phyloP scores from a whole-genome alignment of 768 basidiomycete species.

The Clitopilus passeckerianus region DNA sequence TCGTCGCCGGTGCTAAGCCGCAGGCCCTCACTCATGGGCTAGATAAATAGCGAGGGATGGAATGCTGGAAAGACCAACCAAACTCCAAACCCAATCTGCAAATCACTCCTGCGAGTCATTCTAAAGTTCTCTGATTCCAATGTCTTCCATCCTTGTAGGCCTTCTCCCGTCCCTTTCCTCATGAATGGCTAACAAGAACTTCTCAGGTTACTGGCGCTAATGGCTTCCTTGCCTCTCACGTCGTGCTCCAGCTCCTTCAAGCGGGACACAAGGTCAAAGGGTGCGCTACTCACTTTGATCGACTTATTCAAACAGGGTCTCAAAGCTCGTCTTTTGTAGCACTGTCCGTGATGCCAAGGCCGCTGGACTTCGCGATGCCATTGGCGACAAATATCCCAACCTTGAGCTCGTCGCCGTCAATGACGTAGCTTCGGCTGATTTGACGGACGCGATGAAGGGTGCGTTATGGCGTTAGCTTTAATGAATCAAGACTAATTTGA shows the following conservation, averaged over 20 bases:
- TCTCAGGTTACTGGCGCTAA: constrained; percentile 18
- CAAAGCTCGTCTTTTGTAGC: constrained; percentile 1
- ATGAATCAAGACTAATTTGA: neutral
- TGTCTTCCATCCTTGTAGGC: neutral
- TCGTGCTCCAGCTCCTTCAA: constrained; percentile 14
- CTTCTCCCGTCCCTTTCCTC: neutral
- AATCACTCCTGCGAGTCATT: neutral
- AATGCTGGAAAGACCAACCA: neutral
- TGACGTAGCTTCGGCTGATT: constrained; percentile 19
- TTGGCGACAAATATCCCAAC: constrained; percentile 9
- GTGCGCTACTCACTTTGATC: constrained; percentile 1
- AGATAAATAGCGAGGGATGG: no score
- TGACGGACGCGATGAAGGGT: constrained; percentile 41
- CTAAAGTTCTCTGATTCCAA: neutral
- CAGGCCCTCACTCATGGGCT: no score
- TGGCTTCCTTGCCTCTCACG: constrained; percentile 19
- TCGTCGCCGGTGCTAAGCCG: no score
- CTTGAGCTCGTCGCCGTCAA: constrained; percentile 16
- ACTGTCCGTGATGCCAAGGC: constrained; percentile 14
- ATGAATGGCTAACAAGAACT: neutral
- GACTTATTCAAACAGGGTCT: neutral
- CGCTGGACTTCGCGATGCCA: constrained; percentile 7
- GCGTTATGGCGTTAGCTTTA: neutral
- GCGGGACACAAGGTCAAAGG: constrained; percentile 19
- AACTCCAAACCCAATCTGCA: neutral